Evolutionary conservation across 805 yeast species (phyloP), one percentile per base, ranked within the genome.

Genomic region (Starmerella vitae): DNA sequence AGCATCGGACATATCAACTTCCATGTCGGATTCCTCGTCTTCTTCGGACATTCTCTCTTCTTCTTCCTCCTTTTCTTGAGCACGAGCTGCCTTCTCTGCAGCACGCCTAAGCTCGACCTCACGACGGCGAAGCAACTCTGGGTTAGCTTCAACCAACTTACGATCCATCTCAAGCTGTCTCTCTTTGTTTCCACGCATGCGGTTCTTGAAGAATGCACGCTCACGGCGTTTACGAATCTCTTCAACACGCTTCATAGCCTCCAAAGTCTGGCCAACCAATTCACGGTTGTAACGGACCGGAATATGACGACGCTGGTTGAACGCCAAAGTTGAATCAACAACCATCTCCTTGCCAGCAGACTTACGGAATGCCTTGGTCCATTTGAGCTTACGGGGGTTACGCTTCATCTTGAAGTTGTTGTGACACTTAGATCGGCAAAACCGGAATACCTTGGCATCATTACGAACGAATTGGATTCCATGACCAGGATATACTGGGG

Each of bases 321-420:
- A 91, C 1, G 97, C 82, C 56, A 91, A 71, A 4, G 98, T 86
- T 4, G 94, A 80, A 58, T 91, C 98, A 42, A 91, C 97, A 19
- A 93, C 95, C 70, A 91, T 73, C 61, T 91, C 98, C 63, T 91
- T 91, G 56, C 98, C 98, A 33, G 97, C 97, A 46, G 97, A 93
- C 63, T 91, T 91, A 67, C 98, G 76, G 72, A 91, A 91, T 1
- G 98, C 97, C 63, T 91, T 91, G 41, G 98, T 91, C 98, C 98
- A 91, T 65, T 74, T 81, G 64, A 86, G 76, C 64, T 91, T 91
- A 67, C 98, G 78, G 53, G 98, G 98, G 68, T 91, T 91, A 65
- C 98, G 78, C 70, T 94, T 85, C 68, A 85, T 93, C 62, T 91
- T 91, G 76, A 91, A 91, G 40, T 85, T 79, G 61, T 86, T 84